These are phyloP conservation scores for Rhodotorula sp. DNA, from an alignment of 1,284 basidiomycete species.

Conservation along the genomic window DNA sequence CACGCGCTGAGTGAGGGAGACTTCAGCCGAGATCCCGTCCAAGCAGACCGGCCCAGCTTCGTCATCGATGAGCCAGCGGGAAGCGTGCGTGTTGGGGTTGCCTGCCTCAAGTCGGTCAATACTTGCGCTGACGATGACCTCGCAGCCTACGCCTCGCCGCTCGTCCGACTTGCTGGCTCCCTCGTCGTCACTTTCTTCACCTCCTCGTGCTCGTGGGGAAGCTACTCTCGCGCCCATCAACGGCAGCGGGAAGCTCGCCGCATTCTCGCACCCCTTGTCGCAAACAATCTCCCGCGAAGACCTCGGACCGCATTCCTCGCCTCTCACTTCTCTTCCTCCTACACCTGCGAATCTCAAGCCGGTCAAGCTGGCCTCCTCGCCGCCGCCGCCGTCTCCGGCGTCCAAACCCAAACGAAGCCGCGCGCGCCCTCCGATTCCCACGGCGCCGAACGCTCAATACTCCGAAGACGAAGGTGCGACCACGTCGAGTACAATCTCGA, in stretches of 20 bases:
- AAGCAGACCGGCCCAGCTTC: too few relatives aligned
- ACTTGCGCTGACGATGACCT: neutral
- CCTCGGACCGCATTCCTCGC: neutral
- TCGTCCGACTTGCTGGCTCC: neutral
- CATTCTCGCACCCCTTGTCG: neutral
- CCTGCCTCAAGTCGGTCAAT: too few relatives aligned
- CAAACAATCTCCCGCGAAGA: neutral
- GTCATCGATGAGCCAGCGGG: too few relatives aligned
- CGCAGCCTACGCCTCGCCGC: neutral
- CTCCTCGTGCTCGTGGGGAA: neutral
- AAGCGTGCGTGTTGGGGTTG: too few relatives aligned
- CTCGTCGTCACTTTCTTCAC: neutral
- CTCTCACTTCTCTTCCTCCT: slow-evolving; percentile 3
- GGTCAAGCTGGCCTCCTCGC: neutral
- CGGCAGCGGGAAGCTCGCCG: too few relatives aligned
- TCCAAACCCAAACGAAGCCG: neutral
- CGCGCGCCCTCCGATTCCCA: neutral
- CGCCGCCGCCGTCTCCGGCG: neutral
- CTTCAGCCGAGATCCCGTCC: too few relatives aligned
- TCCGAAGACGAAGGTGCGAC: neutral
- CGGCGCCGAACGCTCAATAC: neutral
- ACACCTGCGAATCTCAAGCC: neutral
- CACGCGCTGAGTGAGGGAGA: too few relatives aligned
- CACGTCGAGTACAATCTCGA: neutral
- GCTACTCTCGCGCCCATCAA: too few relatives aligned